Percentiles rank a stretch among this genome's conserved stretches.
These are phyloP conservation scores for Sambucus nigra DNA, from an alignment of 129 eudicot species.

Conservation along the genomic window DNA sequence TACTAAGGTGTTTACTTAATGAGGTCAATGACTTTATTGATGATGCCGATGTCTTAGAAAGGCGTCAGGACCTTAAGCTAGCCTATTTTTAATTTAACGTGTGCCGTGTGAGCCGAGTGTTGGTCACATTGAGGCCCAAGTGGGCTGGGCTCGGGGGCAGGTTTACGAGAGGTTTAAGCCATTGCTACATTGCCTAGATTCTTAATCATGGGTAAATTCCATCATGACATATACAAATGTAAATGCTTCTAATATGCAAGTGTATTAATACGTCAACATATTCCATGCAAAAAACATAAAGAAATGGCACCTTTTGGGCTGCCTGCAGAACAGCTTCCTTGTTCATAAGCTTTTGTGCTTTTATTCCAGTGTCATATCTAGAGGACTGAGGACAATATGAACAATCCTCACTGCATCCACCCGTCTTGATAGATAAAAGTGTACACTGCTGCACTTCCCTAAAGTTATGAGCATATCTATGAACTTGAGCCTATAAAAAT, in stretches of 20 bases:
- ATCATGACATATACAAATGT: background rate
- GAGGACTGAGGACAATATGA: constrained; percentile 97
- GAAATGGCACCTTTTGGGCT: constrained; percentile 59
- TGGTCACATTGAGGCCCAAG: too few relatives aligned
- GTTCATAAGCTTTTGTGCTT: constrained; percentile 75
- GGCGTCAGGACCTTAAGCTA: too few relatives aligned
- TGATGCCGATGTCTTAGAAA: too few relatives aligned
- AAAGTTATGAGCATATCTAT: constrained; percentile 93
- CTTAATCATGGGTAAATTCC: constrained; percentile 4
- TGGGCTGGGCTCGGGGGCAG: too few relatives aligned
- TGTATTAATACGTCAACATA: background rate
- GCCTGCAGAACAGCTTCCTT: constrained; percentile 84
- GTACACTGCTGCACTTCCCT: constrained; percentile 99
- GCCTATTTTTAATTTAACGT: too few relatives aligned
- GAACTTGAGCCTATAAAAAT: constrained; percentile 87
- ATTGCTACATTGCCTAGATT: background rate
- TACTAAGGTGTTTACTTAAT: too few relatives aligned
- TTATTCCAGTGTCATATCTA: constrained; percentile 74
- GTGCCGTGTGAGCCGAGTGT: too few relatives aligned
- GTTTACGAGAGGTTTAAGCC: background rate
- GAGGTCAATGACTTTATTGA: too few relatives aligned
- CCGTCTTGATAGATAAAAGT: constrained; percentile 83
- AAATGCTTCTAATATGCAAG: constrained; percentile 1
- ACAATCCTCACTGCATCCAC: constrained; percentile 98
- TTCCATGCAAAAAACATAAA: background rate